A percentile compares a stretch with the other conserved stretches of the same genome.
Conservation (phyloP, 441 rosid genomes). For the Capsella rubella region DNA sequence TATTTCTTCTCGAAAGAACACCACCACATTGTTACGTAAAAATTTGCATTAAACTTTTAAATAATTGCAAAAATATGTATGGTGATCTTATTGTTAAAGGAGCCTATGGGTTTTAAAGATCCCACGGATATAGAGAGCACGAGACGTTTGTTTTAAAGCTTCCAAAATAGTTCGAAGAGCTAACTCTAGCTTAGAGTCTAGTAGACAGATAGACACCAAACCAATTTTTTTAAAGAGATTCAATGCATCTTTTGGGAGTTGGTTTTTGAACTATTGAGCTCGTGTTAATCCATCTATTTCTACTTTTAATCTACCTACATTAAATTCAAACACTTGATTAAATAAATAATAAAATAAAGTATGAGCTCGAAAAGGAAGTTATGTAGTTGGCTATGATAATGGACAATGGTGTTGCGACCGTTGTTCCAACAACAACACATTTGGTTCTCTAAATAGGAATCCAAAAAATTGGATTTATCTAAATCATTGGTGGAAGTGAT, state of each 20-base stretch:
- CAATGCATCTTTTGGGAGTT: constrained; percentile 11
- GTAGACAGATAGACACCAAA: constrained; percentile 22
- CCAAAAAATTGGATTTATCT: constrained; percentile 16
- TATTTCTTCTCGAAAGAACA: no score
- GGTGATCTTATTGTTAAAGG: background rate
- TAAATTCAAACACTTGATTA: background rate
- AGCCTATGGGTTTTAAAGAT: background rate
- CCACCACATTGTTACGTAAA: no score
- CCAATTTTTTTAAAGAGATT: background rate
- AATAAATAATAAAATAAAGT: background rate
- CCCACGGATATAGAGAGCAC: background rate
- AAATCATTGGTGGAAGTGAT: constrained; percentile 29
- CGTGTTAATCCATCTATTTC: background rate
- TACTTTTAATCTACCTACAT: background rate
- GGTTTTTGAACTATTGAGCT: background rate
- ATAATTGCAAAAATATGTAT: background rate
- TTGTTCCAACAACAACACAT: constrained; percentile 35
- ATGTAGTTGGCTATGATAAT: constrained; percentile 9
- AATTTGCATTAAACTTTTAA: background rate
- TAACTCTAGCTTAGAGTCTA: background rate
- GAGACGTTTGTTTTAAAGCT: background rate
- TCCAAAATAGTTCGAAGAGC: constrained; percentile 16
- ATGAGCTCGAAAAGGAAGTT: constrained; percentile 12
- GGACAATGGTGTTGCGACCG: background rate
- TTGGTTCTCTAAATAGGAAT: constrained; percentile 37